Evolutionary conservation across 345 rosid species (phyloP), one percentile per base, ranked within the genome.

Genomic region (Corchorus capsularis): DNA sequence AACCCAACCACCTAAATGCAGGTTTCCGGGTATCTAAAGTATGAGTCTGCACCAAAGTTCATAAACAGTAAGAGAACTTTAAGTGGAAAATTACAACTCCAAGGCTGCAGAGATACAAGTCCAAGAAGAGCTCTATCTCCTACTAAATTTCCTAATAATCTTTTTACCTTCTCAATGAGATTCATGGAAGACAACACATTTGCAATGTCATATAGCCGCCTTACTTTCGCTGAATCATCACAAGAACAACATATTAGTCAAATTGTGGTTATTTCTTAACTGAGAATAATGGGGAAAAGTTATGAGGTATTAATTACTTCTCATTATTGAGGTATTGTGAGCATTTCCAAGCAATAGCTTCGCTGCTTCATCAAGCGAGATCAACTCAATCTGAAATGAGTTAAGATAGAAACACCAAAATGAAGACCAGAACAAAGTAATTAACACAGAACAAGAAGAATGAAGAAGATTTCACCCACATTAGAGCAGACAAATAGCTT

Each of bases 1-100:
- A 80, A 63, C 97, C 97, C 79, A 94, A 67, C 98, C 98, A 94
- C 80, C 91, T 91, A 82, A 89, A 94, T 50, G 97, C 97, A 70
- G 94, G 97, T 76, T 88, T 92, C 79, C 97, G 82, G 65, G 86
- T 85, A 73, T 94, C 95, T 65, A 89, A 41, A 41, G 88, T 87
- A 84, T 94, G 98, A 60, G 96, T 92, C 98, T 94, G 87, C 79
- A 82, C 41, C 54, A 22, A 39, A 68, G 35, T 66, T 15, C 46
- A 55, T 32, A 69, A 43, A 55, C 72, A 17, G 34, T 68, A 19
- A 68, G 53, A 39, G 43, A 1, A 39, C 59, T 14, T 20, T 17
- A 17, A 54, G 4, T 74, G 43, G 37, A 39, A 56, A 14, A 72
- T 12, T n/a, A 8, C 27, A 64, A 37, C 17, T 16, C 4, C 11